Evolutionary conservation across 129 eudicot genomes (phyloP).

Genomic region (Rutidosis leptorrhynchoides): DNA sequence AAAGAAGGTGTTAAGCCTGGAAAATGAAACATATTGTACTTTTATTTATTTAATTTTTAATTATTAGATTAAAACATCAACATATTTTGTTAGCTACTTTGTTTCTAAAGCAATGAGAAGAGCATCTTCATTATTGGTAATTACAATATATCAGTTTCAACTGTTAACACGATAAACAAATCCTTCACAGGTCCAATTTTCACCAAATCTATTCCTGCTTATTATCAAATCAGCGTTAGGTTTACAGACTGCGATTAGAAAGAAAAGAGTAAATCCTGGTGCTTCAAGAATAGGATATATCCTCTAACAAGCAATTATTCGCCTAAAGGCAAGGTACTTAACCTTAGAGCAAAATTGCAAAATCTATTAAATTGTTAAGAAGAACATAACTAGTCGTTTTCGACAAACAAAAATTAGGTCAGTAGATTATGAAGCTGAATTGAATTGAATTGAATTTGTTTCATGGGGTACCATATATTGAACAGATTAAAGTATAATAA

Average conservation of each 20-base stretch:
- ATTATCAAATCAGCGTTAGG: background rate
- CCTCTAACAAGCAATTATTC: background rate
- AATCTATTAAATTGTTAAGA: background rate
- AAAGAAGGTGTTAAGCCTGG: constrained; percentile 27
- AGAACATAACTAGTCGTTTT: constrained; percentile 7
- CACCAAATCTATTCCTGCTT: background rate
- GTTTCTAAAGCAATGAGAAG: constrained; percentile 29
- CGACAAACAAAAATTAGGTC: background rate
- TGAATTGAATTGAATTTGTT: constrained; percentile 3
- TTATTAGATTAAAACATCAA: constrained; percentile 21
- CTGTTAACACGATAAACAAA: background rate
- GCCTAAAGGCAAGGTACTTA: background rate
- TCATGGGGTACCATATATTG: background rate
- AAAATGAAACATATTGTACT: constrained; percentile 24
- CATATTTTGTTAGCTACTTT: constrained; percentile 13
- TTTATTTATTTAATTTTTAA: too few species aligned
- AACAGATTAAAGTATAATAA: too few species aligned
- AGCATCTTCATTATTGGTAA: constrained; percentile 20
- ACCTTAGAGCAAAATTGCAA: background rate
- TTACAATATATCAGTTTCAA: constrained; percentile 17
- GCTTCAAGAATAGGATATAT: background rate
- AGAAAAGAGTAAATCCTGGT: background rate
- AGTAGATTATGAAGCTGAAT: background rate
- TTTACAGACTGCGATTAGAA: background rate
- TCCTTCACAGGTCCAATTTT: constrained; percentile 1